Evolutionary conservation across 179 eudicot genomes (phyloP), one percentile per base, ranked within the genome.

Genomic region (Vitellaria paradoxa): DNA sequence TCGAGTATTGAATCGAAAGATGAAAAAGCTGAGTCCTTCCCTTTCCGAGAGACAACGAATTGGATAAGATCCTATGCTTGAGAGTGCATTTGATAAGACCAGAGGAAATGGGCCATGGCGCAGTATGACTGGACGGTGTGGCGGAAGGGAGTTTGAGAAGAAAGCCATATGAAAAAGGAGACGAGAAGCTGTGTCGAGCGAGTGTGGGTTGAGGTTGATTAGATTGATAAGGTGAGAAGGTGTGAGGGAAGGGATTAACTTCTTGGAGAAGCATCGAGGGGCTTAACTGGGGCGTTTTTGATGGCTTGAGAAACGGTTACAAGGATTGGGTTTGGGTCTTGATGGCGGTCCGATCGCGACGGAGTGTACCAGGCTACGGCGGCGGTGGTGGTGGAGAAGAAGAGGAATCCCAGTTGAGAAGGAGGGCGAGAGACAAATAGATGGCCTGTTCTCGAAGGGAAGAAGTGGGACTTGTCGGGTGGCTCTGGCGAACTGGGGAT

Each of bases 41-140:
- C 97, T 73, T 85, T 88, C 26, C 86, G 86, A 49, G 86, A 81
- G 20, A 90, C 82, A 52, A 92, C 68, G 42, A 84, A 74, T 7
- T 76, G 82, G 53, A 92, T 37, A 20, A 88, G 74, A 0, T 64
- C 45, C 7, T 79, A 68, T 14, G 83, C 79, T 17, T 88, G 79
- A 15, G 76, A 6, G 47, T 65, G 60, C 79, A 88, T 77, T 3
- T 81, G 74, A 74, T 83, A 85, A 73, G 71, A 20, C 61, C 71
- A 84, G n/a, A 87, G 87, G 62, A 83, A 86, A 57, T 82, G 88
- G 75, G 84, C 81, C 89, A 88, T 84, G 70, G 86, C 70, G 79
- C 79, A 81, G 81, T 87, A 91, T 7, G 89, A 81, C n/a, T 77
- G 82, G 73, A 89, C 78, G 50, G 91, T 84, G 82, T 89, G 96